Base-by-base conservation (phyloP, 164 flowering plant species). In the Vitis vinifera region DNA sequence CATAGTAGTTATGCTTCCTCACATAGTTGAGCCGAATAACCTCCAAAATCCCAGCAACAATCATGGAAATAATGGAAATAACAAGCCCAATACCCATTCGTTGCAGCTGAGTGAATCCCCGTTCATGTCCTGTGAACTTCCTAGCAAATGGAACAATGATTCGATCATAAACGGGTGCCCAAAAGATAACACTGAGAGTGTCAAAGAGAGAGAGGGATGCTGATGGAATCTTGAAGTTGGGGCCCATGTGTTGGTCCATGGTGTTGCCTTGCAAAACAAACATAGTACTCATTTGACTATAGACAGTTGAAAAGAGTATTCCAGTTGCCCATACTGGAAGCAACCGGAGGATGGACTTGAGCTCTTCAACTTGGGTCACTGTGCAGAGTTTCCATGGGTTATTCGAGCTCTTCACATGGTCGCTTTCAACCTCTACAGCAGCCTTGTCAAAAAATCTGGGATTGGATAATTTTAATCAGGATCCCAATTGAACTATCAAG, bases 61-160 rank as follows among this genome's bases (percentile, higher is more conserved):
- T 17, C 84, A 81, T 81, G 66, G 81, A 53, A 9, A 81, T 44
- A 0, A 74, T 74, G 15, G 84, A 81, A 1, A 81, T 68, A 37
- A 73, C 68, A 23, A 81, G 82, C 63, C 84, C 84, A 37, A 81
- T 73, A 10, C 78, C 84, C 72, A 81, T 81, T 2, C 84, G 48
- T 59, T 81, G 84, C n/a, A 81, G 82, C 75, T 81, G 81, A 0
- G 84, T 76, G 78, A 81, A 81, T 29, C 84, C 84, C 9, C 76
- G 56, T 17, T 81, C 81, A 1, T 71, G 57, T 55, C 80, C 78
- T 3, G 84, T 81, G 70, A 66, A 63, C 51, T 64, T 78, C 66
- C 84, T 70, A 16, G 82, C 84, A 2, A 49, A 58, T 1, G 78
- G 80, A 62, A 78, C 82, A 23, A 81, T 81, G 62, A 81, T 0